phyloP scores from a whole-genome alignment of 345 rosid species.

The Viola odorata region DNA sequence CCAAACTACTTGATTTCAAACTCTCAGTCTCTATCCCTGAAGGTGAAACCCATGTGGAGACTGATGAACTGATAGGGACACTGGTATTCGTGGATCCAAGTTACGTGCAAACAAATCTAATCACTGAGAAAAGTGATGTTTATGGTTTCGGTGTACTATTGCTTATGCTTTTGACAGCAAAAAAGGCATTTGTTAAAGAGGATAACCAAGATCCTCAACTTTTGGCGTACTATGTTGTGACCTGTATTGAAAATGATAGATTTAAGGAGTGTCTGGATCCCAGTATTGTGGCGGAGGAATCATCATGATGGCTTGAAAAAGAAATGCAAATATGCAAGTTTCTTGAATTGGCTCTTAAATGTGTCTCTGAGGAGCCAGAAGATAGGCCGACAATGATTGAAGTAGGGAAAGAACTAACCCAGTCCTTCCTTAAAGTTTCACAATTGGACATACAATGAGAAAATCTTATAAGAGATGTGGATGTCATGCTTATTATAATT shows the following conservation, averaged over 20 bases:
- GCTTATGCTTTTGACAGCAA: conserved; percentile 2
- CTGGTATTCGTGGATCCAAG: background rate
- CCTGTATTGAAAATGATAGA: background rate
- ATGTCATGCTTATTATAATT: too few relatives aligned
- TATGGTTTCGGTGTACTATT: conserved; percentile 6
- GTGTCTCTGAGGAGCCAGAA: background rate
- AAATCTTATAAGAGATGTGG: too few relatives aligned
- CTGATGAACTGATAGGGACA: rapidly evolving
- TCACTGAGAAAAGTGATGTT: conserved; percentile 1
- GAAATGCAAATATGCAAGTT: background rate
- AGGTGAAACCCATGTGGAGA: background rate
- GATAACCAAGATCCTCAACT: too few relatives aligned
- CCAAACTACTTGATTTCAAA: conserved; percentile 8
- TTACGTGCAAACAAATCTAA: rapidly evolving
- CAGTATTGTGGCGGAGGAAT: background rate
- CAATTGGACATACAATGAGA: too few relatives aligned
- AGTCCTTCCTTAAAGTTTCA: too few relatives aligned
- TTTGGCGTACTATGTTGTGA: background rate
- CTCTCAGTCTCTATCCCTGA: background rate
- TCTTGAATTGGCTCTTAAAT: background rate
- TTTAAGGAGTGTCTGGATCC: background rate
- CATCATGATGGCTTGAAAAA: too few relatives aligned
- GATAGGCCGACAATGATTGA: background rate
- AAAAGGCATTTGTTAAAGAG: background rate
- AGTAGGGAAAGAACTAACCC: background rate